phyloP scores from a whole-genome alignment of 73 alveolate genomes.

The Paramecium caudatum region DNA sequence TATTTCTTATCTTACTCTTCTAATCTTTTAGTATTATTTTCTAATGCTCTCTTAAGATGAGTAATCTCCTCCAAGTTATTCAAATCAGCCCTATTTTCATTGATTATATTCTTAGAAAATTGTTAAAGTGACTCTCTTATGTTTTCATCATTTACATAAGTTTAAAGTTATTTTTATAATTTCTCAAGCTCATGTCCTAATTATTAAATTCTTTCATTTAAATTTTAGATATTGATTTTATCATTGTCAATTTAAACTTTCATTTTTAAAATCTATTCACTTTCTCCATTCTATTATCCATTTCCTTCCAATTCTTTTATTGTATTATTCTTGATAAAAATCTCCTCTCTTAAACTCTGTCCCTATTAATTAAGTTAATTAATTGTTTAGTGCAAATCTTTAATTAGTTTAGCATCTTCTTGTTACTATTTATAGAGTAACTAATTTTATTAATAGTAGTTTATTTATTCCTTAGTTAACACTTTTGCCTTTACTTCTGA shows the following conservation, averaged over 20 bases:
- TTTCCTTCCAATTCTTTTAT: not conserved
- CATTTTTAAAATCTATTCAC: not conserved
- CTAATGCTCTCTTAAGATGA: no score
- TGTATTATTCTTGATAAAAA: not conserved
- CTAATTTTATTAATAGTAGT: not conserved
- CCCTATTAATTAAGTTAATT: not conserved
- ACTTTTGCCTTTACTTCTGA: not conserved
- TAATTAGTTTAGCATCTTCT: not conserved
- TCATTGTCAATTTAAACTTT: not conserved
- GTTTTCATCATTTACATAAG: no score
- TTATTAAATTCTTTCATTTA: not conserved
- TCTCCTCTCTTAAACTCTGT: not conserved
- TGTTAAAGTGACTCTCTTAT: no score
- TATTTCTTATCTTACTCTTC: not conserved
- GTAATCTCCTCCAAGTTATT: no score
- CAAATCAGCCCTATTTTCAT: no score
- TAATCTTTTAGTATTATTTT: no score
- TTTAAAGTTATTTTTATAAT: not conserved
- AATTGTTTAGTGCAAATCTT: not conserved
- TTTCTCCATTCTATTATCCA: not conserved
- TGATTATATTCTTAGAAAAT: no score
- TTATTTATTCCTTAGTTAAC: conserved; percentile 17
- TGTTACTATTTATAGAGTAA: not conserved
- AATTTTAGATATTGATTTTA: not conserved
- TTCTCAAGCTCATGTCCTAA: not conserved